These are phyloP conservation scores for Westerdykella sp. DNA, from an alignment of 2,329 filamentous ascomycete species.

Conservation along the genomic window DNA sequence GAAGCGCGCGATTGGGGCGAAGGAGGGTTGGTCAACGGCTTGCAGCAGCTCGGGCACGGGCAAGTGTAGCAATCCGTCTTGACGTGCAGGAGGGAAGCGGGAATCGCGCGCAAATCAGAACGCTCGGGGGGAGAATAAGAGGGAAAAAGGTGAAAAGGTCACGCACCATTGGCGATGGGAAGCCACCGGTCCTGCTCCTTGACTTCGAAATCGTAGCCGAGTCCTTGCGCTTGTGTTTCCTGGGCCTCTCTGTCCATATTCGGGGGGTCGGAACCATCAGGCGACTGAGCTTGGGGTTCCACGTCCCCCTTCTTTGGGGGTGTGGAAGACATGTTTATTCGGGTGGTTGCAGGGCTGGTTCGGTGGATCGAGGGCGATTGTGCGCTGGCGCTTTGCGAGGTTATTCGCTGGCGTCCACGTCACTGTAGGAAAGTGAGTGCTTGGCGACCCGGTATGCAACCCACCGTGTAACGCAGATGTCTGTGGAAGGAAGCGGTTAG, in stretches of 20 bases:
- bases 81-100: constrained; percentile 31
- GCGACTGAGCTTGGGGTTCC: constrained; percentile 87
- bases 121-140: constrained; percentile 11
- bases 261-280: constrained; percentile 69
- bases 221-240: constrained; percentile 68
- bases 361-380: constrained; percentile 42
- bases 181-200: constrained; percentile 99
- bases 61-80: constrained; percentile 39
- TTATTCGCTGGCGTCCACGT: constrained; percentile 39
- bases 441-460: constrained; percentile 33
- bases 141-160: constrained; percentile 25
- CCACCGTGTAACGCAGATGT: constrained; percentile 26
- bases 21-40: constrained; percentile 34
- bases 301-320: constrained; percentile 82
- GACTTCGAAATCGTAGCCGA: constrained; percentile 92
- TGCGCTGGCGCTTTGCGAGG: constrained; percentile 33
- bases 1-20: constrained; percentile 44
- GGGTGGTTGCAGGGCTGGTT: constrained; percentile 46
- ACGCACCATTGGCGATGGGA: constrained; percentile 99
- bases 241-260: constrained; percentile 81
- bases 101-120: constrained; percentile 35
- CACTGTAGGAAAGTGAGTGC: constrained; percentile 27
- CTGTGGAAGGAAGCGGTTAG: constrained; percentile 27
- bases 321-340: constrained; percentile 90
- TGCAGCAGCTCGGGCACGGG: constrained; percentile 38